phyloP scores from a whole-genome alignment of 2,329 filamentous ascomycete species.

The Teratosphaeria destructans region DNA sequence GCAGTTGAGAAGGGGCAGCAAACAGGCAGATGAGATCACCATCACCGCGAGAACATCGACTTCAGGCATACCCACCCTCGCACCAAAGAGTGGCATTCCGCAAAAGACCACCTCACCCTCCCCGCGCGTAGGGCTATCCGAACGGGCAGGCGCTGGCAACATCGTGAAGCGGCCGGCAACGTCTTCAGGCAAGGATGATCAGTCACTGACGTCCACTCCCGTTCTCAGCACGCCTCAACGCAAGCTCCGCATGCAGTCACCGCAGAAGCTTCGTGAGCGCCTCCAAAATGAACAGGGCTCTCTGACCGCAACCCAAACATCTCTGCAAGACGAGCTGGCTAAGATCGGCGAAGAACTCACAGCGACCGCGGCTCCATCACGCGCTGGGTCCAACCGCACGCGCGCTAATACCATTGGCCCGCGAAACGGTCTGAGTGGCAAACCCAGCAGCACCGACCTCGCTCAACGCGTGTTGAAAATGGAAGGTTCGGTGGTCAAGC shows the following conservation, averaged over 20 bases:
- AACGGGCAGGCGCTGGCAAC: conserved; percentile 40
- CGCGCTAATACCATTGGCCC: conserved; percentile 13
- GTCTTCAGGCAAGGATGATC: conserved; percentile 17
- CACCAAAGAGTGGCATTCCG: conserved; percentile 25
- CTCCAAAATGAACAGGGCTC: conserved; percentile 71
- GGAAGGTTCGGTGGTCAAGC: conserved; percentile 53
- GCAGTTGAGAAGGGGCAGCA: conserved; percentile 21
- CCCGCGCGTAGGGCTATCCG: conserved; percentile 41
- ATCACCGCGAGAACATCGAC: conserved; percentile 17
- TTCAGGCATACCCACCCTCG: conserved; percentile 42
- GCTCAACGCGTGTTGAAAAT: conserved; percentile 52
- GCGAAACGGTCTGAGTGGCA: neutral
- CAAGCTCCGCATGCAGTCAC: conserved; percentile 57
- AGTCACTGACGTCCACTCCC: conserved; percentile 4
- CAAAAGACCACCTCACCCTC: conserved; percentile 30
- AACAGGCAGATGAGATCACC: conserved; percentile 17
- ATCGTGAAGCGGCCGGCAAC: conserved; percentile 53
- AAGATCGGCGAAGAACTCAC: conserved; percentile 75
- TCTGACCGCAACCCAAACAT: conserved; percentile 58
- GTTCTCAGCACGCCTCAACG: conserved; percentile 30
- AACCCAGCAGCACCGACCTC: conserved; percentile 32
- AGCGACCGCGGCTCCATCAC: conserved; percentile 12
- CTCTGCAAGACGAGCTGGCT: conserved; percentile 63
- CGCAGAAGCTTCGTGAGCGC: conserved; percentile 65
- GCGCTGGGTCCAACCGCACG: conserved; percentile 12